phyloP scores from a whole-genome alignment of 2,329 filamentous ascomycete species.

The Ambrosiella beaveri region DNA sequence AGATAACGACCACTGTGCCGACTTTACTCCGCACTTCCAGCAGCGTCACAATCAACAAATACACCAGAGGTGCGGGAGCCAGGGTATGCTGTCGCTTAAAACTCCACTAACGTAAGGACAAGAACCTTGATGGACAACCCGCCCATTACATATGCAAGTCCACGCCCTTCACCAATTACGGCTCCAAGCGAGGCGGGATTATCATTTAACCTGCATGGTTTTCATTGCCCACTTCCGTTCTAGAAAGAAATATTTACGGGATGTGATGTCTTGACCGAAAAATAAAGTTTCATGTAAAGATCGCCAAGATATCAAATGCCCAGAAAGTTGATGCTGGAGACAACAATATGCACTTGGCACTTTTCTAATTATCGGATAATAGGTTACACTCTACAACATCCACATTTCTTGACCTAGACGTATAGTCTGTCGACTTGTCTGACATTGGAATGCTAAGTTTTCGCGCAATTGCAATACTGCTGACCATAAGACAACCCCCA shows the following conservation, averaged over 20 bases:
- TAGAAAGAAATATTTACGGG: neutral
- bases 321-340: neutral
- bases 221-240: neutral
- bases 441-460: too few species aligned
- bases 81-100: neutral
- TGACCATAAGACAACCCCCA: too few species aligned
- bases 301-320: neutral
- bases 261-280: neutral
- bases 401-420: too few species aligned
- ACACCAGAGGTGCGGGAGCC: neutral
- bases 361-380: too few species aligned
- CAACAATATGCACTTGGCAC: neutral
- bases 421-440: too few species aligned
- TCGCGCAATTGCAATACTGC: too few species aligned
- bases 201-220: neutral
- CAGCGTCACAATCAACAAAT: neutral
- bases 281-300: neutral
- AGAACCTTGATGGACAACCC: conserved; percentile 11
- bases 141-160: neutral
- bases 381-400: too few species aligned
- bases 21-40: neutral
- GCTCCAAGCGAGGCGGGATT: neutral
- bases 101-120: neutral
- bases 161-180: neutral
- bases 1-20: too few species aligned